These are phyloP conservation scores for Mycena belliarum DNA, from an alignment of 768 basidiomycete genomes.

Conservation along the genomic window DNA sequence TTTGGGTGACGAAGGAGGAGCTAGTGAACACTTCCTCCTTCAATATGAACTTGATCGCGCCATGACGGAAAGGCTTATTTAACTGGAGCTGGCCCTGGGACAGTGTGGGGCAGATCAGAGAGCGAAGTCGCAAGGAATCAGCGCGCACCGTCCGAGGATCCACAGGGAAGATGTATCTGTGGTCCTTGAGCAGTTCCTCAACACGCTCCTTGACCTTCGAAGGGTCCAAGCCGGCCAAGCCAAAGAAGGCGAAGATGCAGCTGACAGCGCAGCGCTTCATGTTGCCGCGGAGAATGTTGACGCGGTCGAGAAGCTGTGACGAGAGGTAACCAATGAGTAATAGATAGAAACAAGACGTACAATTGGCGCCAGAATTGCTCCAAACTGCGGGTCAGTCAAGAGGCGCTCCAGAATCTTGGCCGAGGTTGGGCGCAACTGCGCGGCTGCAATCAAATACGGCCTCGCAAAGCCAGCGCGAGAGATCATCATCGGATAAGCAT, in stretches of 20 bases:
- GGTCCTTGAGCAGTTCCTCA: conserved; percentile 7
- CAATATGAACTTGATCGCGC: not conserved
- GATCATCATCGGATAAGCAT: not conserved
- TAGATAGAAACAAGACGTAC: not conserved
- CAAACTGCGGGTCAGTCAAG: not conserved
- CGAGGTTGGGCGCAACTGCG: not conserved
- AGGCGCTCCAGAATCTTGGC: not conserved
- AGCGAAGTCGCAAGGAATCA: not conserved
- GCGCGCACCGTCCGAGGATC: not conserved
- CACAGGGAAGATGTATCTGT: conserved; percentile 4
- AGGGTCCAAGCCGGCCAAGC: not conserved
- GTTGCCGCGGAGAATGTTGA: not conserved
- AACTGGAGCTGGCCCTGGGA: not conserved
- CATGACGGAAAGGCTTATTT: not conserved
- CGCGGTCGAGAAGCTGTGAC: conserved; percentile 2
- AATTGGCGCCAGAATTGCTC: not conserved
- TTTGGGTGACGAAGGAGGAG: not conserved
- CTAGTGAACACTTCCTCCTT: conserved; percentile 5
- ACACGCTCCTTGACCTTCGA: not conserved
- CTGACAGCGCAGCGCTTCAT: not conserved
- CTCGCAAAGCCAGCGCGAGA: not conserved
- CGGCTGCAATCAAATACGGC: not conserved
- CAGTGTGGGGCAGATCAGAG: not conserved
- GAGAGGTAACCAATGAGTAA: not conserved
- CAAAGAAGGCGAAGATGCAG: not conserved